Evolutionary conservation across 805 yeast genomes (phyloP), one percentile per base, ranked within the genome.

Genomic region (Torulaspora indica): DNA sequence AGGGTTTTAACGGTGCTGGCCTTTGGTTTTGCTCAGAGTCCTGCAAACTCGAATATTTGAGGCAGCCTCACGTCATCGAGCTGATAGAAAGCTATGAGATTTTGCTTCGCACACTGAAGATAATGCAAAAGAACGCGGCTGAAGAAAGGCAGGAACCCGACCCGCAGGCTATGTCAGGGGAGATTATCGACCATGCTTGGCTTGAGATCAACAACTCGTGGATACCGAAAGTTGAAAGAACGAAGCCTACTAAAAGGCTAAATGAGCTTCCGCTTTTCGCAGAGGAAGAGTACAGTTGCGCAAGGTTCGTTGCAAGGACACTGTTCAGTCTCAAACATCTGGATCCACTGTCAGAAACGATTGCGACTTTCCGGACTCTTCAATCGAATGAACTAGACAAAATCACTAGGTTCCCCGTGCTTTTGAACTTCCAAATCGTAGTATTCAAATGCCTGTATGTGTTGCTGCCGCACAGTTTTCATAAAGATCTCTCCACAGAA

Each of bases 321-420:
- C 52, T 74, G 20, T 71, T 61, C 48, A 64, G 66, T 31, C 18
- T 67, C 32, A 52, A 53, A 44, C 30, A 59, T 51, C 43, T 42
- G 37, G 37, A 55, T 38, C n/a, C 40, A 35, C 3, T 49, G 47
- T 48, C 50, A 47, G 20, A 53, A 53, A 36, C 35, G 20, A 40
- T 15, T 3, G 9, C 38, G 2, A 24, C 53, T 13, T 78, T 78
- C 48, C 53, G 68, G 8, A 47, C 57, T 4, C 64, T 80, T 8
- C 83, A 79, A 54, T 72, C 81, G 0, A 76, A 76, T 45, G 84
- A 79, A 51, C 35, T 60, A 4, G 67, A 67, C 22, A 78, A 76
- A 52, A 66, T 76, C 8, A 41, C 54, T 14, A 61, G 57, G 46
- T 78, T 67, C 47, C 82, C 83, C 0, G 65, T 68, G 20, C 57